These are phyloP conservation scores for Penicillium sp. DNA, from an alignment of 2,329 filamentous ascomycete genomes.

Conservation along the genomic window DNA sequence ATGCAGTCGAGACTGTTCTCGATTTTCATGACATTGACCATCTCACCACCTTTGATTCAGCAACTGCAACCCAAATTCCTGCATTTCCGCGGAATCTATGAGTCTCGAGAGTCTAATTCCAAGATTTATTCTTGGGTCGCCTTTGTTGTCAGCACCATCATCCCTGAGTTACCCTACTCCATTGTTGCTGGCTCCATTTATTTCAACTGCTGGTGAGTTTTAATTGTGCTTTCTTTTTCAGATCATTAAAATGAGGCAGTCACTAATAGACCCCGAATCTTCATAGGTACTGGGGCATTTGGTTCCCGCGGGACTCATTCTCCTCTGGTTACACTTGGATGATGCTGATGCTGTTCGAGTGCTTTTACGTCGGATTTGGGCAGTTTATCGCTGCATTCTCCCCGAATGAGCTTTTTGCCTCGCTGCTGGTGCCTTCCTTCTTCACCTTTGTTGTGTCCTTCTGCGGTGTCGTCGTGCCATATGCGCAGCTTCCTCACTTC, in stretches of 20 bases:
- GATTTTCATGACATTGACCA: conserved; percentile 69
- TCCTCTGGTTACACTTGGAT: conserved; percentile 58
- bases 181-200: conserved; percentile 61
- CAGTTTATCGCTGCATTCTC: conserved; percentile 62
- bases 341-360: conserved; percentile 59
- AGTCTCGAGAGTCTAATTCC: conserved; percentile 65
- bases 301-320: conserved; percentile 52
- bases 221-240: neutral
- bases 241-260: no score
- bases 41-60: conserved; percentile 67
- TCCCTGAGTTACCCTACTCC: conserved; percentile 66
- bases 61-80: conserved; percentile 70
- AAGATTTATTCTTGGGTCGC: conserved; percentile 76
- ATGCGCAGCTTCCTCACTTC: conserved; percentile 55
- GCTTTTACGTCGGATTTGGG: conserved; percentile 60
- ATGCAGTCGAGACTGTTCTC: conserved; percentile 69
- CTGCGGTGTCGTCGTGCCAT: conserved; percentile 69
- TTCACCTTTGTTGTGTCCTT: conserved; percentile 66
- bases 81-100: conserved; percentile 60
- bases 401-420: conserved; percentile 62
- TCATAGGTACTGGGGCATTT: conserved; percentile 48
- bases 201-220: conserved; percentile 55
- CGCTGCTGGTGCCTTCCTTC: conserved; percentile 61
- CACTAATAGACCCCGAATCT: no score
- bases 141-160: conserved; percentile 58